Percentiles rank a stretch among this genome's conserved stretches.
These are phyloP conservation scores for Fusarium sp. DNA, from an alignment of 2,329 filamentous ascomycete species.

Conservation along the genomic window DNA sequence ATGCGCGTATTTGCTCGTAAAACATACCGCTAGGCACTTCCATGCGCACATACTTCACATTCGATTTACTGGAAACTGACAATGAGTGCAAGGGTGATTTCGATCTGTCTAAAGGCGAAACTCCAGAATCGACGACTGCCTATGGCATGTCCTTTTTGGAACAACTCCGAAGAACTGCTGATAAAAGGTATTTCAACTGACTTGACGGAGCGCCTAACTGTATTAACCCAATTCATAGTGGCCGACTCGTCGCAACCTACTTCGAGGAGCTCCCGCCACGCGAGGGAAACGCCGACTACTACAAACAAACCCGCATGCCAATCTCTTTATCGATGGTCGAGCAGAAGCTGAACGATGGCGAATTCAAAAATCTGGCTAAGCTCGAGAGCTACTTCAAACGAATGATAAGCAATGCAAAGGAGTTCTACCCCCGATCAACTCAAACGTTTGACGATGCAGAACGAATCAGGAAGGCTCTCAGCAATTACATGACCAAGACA, in stretches of 20 bases:
- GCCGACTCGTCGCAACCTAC: conserved; percentile 79
- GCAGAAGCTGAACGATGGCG: conserved; percentile 76
- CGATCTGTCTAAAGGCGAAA: conserved; percentile 71
- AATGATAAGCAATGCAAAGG: conserved; percentile 89
- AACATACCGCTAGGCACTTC: background rate
- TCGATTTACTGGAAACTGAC: conserved; percentile 27
- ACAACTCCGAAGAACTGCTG: conserved; percentile 80
- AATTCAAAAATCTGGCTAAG: conserved; percentile 79
- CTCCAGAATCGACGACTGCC: conserved; percentile 76
- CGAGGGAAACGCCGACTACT: conserved; percentile 80
- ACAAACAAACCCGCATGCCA: conserved; percentile 81
- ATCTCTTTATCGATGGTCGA: conserved; percentile 85
- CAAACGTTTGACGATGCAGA: conserved; percentile 87
- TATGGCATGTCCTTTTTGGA: conserved; percentile 82
- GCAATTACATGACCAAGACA: conserved; percentile 88
- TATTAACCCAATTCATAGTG: conserved; percentile 62
- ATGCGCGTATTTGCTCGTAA: conserved; percentile 6
- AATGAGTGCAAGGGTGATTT: conserved; percentile 55
- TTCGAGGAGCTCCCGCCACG: conserved; percentile 81
- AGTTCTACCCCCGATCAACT: conserved; percentile 82
- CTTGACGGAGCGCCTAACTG: conserved; percentile 7
- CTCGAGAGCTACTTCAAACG: conserved; percentile 90
- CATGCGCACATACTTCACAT: background rate
- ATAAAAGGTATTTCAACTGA: conserved; percentile 78
- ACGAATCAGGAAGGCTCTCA: conserved; percentile 86